Evolutionary conservation across 495 filamentous ascomycete species (phyloP).

Genomic region (Penicillium coffeae): DNA sequence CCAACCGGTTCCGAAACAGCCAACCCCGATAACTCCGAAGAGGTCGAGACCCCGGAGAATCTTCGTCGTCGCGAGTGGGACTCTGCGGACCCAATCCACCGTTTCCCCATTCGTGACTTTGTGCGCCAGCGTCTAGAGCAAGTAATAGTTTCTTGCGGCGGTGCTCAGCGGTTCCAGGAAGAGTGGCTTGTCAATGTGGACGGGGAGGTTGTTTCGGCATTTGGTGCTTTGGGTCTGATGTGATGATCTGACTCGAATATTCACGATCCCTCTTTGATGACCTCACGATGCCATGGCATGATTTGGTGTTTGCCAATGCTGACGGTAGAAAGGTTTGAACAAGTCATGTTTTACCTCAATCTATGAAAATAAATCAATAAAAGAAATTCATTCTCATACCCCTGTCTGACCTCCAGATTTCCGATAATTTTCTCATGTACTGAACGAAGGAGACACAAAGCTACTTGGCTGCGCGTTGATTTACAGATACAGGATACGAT

Average conservation of each 20-base stretch:
- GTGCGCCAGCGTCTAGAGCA: slow-evolving; percentile 62
- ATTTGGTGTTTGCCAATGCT: no score
- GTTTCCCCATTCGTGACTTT: slow-evolving; percentile 64
- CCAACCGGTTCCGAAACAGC: slow-evolving; percentile 24
- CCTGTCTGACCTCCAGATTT: no score
- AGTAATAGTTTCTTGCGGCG: slow-evolving; percentile 65
- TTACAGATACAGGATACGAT: no score
- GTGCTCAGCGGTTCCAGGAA: slow-evolving; percentile 66
- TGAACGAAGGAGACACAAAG: no score
- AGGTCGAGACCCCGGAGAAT: slow-evolving; percentile 62
- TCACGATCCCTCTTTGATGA: no score
- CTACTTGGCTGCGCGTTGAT: no score
- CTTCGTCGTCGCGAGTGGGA: slow-evolving; percentile 53
- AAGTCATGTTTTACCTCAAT: no score
- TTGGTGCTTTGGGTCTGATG: slow-evolving; percentile 52
- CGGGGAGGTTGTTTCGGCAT: slow-evolving; percentile 67
- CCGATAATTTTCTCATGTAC: no score
- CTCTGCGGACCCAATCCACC: slow-evolving; percentile 65
- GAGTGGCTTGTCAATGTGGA: slow-evolving; percentile 89
- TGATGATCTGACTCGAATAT: slow-evolving; percentile 5
- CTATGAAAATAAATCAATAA: no score
- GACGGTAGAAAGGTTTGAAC: no score
- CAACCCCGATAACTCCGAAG: slow-evolving; percentile 26
- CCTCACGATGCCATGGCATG: no score
- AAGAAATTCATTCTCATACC: no score